Base-by-base conservation (phyloP, 108 stramenopile genomes). In the Nitzschia inconspicua region DNA sequence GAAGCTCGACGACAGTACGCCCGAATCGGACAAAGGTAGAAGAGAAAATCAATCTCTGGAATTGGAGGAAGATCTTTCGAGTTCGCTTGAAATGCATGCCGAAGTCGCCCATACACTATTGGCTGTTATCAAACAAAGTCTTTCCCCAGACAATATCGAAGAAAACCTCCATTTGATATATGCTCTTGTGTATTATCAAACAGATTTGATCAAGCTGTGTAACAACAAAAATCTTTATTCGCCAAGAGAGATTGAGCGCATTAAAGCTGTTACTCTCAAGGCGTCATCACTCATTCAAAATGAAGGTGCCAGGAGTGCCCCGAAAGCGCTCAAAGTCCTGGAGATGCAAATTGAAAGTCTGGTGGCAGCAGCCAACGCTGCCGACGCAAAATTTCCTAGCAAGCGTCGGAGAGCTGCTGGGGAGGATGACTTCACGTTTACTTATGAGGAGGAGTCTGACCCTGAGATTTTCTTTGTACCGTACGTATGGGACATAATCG, bases 401-500 rank as follows among this genome's bases (percentile, higher is more conserved):
- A 54, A 37, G 30, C 39, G n/a, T 13, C 25, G 40, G 8, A 11
- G 9, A 8, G 11, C 36, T 0, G 44, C 40, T 6, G 64, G 44
- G 22, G 65, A 65, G 28, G 82, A 73, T 7, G 85, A 83, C 34
- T 76, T 83, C 24, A 82, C 78, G 10, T 91, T 83, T 70, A 79
- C 82, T 3, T 91, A 91, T 55, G 85, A 91, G 58, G 89, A 91
- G 68, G 89, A 91, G 48, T 52, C 75, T 19, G 89, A 87, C 49
- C 86, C 89, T 19, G 88, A 90, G 68, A 70, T 78, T 3, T 90
- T 90, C 47, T 90, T 90, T 51, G 73, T 86, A 16, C 88, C 88
- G 1, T 90, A 90, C 53, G 52, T 86, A 36, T 81, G 84, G 84
- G 85, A 90, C 55, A 70, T 85, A 1, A 77, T 82, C 44, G 85